A percentile compares a stretch with the other conserved stretches of the same genome.
Conservation (phyloP, 2,329 filamentous ascomycete species). For the Purpureocillium takamizusanense region DNA sequence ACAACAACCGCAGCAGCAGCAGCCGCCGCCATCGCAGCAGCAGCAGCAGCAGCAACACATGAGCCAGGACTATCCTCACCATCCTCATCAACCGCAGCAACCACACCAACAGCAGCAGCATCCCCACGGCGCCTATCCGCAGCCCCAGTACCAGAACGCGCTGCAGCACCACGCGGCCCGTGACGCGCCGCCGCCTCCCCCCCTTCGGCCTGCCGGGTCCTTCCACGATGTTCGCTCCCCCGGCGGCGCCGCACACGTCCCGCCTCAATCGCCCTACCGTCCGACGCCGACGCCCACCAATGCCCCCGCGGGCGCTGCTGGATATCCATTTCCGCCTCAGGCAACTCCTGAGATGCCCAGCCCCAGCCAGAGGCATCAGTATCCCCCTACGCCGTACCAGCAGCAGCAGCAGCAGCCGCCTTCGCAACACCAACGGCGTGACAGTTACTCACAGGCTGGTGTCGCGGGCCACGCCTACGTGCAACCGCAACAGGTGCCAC, state of each 20-base stretch:
- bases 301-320: constrained; percentile 26
- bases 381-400: constrained; percentile 32
- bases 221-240: constrained; percentile 43
- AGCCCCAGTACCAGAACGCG: constrained; percentile 28
- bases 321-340: constrained; percentile 41
- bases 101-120: constrained; percentile 15
- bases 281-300: constrained; percentile 34
- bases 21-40: constrained; percentile 35
- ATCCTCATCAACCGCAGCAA: constrained; percentile 4
- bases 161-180: constrained; percentile 33
- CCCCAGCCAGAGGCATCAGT: constrained; percentile 43
- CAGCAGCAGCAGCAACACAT: constrained; percentile 5
- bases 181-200: constrained; percentile 28
- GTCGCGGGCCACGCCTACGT: constrained; percentile 27
- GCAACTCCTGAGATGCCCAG: constrained; percentile 36
- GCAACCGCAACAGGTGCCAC: constrained; percentile 29
- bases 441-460: constrained; percentile 36
- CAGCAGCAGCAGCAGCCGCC: constrained; percentile 1
- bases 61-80: constrained; percentile 33
- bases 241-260: constrained; percentile 23
- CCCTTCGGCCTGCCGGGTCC: constrained; percentile 32
- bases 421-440: constrained; percentile 25
- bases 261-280: constrained; percentile 36
- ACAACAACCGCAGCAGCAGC: constrained; percentile 25
- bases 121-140: constrained; percentile 25